phyloP scores from a whole-genome alignment of 179 eudicot species.

The Actinidia arguta region DNA sequence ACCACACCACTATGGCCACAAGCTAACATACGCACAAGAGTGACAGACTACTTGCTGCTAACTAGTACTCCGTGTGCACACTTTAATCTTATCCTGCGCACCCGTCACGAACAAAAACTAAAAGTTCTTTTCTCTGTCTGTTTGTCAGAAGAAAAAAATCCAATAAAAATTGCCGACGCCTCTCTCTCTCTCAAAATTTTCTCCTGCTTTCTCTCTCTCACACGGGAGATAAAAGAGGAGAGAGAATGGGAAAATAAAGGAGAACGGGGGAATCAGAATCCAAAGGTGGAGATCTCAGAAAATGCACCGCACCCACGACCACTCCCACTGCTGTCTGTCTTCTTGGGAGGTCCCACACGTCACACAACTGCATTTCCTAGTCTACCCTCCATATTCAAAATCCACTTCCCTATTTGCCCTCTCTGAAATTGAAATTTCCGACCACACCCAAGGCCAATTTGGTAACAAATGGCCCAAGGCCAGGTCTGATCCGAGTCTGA shows the following conservation, averaged over 20 bases:
- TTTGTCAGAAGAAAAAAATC: not conserved
- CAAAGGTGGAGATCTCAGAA: not conserved
- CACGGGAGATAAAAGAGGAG: constrained; percentile 21
- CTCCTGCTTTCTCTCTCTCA: not conserved
- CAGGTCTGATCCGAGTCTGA: too few species aligned
- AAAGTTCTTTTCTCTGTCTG: constrained; percentile 5
- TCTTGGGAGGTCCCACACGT: not conserved
- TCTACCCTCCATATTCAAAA: constrained; percentile 21
- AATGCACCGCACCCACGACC: constrained; percentile 3
- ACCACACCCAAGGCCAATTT: too few species aligned
- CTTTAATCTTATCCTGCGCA: constrained; percentile 37
- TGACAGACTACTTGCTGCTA: too few species aligned
- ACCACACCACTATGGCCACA: constrained; percentile 10
- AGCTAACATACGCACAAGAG: too few species aligned
- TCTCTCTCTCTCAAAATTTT: not conserved
- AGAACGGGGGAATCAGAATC: constrained; percentile 20
- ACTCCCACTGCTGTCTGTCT: constrained; percentile 15
- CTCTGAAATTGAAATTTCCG: too few species aligned
- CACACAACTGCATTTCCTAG: not conserved
- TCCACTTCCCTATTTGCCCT: not conserved
- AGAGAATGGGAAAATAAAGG: not conserved
- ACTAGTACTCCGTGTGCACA: not conserved
- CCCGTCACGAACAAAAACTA: constrained; percentile 19
- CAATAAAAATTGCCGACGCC: constrained; percentile 10
- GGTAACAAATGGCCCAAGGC: too few species aligned